Evolutionary conservation across 306 rosid species (phyloP), one percentile per base, ranked within the genome.

Genomic region (Biancaea sappan): DNA sequence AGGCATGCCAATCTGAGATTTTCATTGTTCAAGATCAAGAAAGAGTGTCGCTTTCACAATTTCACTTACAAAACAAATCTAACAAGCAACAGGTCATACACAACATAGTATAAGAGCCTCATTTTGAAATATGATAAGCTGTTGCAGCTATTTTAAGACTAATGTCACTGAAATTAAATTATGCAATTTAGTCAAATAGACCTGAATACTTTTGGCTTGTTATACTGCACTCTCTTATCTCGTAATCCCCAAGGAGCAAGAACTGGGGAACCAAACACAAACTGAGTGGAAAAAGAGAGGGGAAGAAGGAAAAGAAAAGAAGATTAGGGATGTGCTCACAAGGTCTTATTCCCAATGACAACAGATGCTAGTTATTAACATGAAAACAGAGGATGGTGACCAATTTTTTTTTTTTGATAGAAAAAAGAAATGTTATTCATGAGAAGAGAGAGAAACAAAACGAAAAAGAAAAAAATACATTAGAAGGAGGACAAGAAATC

Each of bases 1-100:
- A 53, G 22, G 70, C 74, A 70, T 56, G 63, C 6, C 53, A 72
- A 64, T 18, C 35, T 22, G 47, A 2, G 26, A 32, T 60, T 37
- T 73, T 56, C 44, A 29, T 13, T 8, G 51, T 34, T 61, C 40
- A 8, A 41, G 37, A 40, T 46, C 78, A 47, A 46, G 77, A 18
- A 32, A 60, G 21, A 32, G 37, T 15, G 21, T 6, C 21, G 22
- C 21, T 47, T 14, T 46, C 69, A 59, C 32, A 37, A 59, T 16
- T 32, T 31, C 46, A 57, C 58, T 31, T 31, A 12, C 26, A 15
- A 31, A 37, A 40, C 31, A 68, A 56, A 57, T 61, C 25, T 22
- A 40, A 19, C 26, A 21, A 34, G 37, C 40, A 60, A 34, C 24
- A 73, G n/a, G 26, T 22, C 53, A 59, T 28, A 32, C 8, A 14